Conservation (phyloP, 2,329 filamentous ascomycete genomes). For the Rhynchosporium graminicola region DNA sequence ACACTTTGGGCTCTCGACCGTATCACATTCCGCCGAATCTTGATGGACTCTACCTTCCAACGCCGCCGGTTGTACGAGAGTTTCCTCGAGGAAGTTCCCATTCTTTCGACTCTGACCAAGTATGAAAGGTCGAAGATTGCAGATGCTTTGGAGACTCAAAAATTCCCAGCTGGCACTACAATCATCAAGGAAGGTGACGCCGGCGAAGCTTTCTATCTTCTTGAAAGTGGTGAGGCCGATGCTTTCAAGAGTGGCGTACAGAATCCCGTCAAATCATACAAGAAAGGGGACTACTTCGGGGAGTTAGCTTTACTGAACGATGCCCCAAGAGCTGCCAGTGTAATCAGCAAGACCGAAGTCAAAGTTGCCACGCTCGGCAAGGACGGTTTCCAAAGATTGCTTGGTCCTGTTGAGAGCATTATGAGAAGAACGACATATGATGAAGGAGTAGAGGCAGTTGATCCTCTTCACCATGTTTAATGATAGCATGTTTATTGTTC, state of each 20-base stretch:
- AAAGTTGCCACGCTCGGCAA: slow-evolving; percentile 93
- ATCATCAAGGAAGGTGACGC: slow-evolving; percentile 93
- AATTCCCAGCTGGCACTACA: slow-evolving; percentile 73
- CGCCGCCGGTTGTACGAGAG: slow-evolving; percentile 95
- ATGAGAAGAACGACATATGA: slow-evolving; percentile 74
- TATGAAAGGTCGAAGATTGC: slow-evolving; percentile 98
- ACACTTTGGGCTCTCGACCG: slow-evolving; percentile 94
- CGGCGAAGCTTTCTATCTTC: slow-evolving; percentile 86
- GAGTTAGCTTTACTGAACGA: slow-evolving; percentile 93
- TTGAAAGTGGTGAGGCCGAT: slow-evolving; percentile 84
- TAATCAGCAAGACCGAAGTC: slow-evolving; percentile 80
- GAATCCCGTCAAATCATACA: slow-evolving; percentile 75
- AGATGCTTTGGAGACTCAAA: slow-evolving; percentile 89
- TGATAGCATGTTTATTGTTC: slow-evolving; percentile 24
- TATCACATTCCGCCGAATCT: slow-evolving; percentile 92
- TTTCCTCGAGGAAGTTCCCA: slow-evolving; percentile 90
- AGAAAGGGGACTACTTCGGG: slow-evolving; percentile 94
- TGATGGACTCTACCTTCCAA: slow-evolving; percentile 98
- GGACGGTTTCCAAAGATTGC: slow-evolving; percentile 88
- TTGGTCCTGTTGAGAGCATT: slow-evolving; percentile 92
- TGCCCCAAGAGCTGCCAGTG: slow-evolving; percentile 85
- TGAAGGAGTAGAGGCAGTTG: slow-evolving; percentile 64
- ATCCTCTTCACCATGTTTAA: slow-evolving; percentile 56
- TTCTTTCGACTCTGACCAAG: slow-evolving; percentile 78
- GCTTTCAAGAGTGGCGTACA: slow-evolving; percentile 77